A percentile compares a stretch with the other conserved stretches of the same genome.
These are phyloP conservation scores for Fusarium buxicola DNA, from an alignment of 2,329 filamentous ascomycete species.

Conservation along the genomic window DNA sequence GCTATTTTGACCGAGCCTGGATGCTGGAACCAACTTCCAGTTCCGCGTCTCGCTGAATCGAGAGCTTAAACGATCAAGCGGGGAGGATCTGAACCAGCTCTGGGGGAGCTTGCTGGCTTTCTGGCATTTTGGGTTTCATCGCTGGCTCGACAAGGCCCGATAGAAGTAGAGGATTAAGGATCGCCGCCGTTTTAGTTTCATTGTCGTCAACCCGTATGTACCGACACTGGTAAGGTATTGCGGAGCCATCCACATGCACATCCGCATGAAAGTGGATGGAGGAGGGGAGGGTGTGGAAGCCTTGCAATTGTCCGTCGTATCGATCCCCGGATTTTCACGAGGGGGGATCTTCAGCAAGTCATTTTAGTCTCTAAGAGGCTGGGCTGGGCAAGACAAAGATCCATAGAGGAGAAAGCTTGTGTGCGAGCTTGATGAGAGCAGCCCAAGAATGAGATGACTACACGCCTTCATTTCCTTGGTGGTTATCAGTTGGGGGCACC, in stretches of 20 bases:
- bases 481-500: constrained; percentile 25
- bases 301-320: constrained; percentile 29
- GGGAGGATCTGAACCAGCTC: constrained; percentile 5
- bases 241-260: constrained; percentile 19
- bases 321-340: constrained; percentile 38
- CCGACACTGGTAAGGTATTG: constrained; percentile 10
- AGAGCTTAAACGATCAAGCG: constrained; percentile 15
- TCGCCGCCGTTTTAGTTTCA: constrained; percentile 28
- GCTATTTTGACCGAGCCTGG: constrained; percentile 26
- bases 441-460: constrained; percentile 25
- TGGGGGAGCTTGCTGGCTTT: constrained; percentile 10
- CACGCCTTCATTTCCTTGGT: constrained; percentile 36
- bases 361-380: constrained; percentile 1
- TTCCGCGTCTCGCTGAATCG: background rate
- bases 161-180: constrained; percentile 14
- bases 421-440: constrained; percentile 23
- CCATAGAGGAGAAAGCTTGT: constrained; percentile 10
- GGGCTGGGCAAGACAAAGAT: constrained; percentile 17
- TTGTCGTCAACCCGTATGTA: constrained; percentile 32
- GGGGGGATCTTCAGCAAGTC: constrained; percentile 12
- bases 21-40: constrained; percentile 9
- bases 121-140: constrained; percentile 12
- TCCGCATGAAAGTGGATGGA: constrained; percentile 21
- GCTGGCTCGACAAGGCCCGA: constrained; percentile 7
- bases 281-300: constrained; percentile 26